These are phyloP conservation scores for Discostella stelligeroides DNA, from an alignment of 108 stramenopile species.

Conservation along the genomic window DNA sequence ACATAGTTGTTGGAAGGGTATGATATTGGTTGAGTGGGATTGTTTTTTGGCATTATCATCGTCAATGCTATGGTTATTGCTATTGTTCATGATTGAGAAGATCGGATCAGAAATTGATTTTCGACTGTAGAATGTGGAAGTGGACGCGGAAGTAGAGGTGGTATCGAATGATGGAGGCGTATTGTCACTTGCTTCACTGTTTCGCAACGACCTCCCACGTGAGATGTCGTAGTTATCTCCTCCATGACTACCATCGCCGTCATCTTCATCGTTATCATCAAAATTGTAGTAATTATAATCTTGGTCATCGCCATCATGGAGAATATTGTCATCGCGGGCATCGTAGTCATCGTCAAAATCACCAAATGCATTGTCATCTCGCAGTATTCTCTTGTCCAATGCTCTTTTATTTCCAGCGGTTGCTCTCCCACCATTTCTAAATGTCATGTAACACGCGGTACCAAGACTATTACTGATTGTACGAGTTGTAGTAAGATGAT, in stretches of 20 bases:
- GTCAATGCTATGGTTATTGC: conserved; percentile 3
- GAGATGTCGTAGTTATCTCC: conserved; percentile 17
- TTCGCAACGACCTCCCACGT: neutral
- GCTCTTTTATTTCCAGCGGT: too few relatives aligned
- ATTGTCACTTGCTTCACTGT: neutral
- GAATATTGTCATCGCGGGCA: conserved; percentile 27
- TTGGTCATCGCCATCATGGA: neutral
- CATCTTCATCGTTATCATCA: neutral
- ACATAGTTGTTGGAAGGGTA: conserved; percentile 59
- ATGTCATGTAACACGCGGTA: too few relatives aligned
- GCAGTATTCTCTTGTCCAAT: too few relatives aligned
- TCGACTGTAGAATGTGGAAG: conserved; percentile 75
- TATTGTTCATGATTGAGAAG: conserved; percentile 31
- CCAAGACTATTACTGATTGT: too few relatives aligned
- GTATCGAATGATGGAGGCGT: neutral
- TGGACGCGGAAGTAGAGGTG: neutral
- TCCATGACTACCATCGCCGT: neutral
- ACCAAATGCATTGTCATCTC: conserved; percentile 22
- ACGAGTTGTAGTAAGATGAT: too few relatives aligned
- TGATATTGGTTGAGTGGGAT: neutral
- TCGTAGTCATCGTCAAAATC: conserved; percentile 27
- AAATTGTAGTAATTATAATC: neutral
- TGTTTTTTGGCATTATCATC: conserved; percentile 7
- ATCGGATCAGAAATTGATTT: conserved; percentile 68
- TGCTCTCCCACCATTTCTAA: too few relatives aligned